Evolutionary conservation across 208 protist genomes (phyloP).

Genomic region (Trypanosoma scelopori): DNA sequence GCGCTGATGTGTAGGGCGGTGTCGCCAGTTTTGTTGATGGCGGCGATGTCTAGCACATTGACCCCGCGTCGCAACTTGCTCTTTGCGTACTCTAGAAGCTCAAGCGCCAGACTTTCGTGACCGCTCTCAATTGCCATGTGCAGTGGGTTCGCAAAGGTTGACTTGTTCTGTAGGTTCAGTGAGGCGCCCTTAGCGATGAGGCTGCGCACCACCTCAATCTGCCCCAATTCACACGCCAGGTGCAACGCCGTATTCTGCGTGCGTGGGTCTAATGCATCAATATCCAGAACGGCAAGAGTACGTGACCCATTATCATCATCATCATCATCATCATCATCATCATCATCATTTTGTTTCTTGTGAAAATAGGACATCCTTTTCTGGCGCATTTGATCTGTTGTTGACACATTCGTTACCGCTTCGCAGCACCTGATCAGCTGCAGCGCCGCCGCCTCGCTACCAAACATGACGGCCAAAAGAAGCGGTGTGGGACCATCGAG

Average conservation of each 20-base stretch:
- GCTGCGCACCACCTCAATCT: conserved; percentile 42
- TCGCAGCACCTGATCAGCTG: conserved; percentile 45
- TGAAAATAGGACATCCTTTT: neutral
- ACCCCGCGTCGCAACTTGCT: conserved; percentile 62
- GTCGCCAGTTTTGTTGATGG: conserved; percentile 66
- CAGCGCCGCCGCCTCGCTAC: conserved; percentile 56
- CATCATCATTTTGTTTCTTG: neutral
- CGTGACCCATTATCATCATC: neutral
- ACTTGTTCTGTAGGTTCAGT: conserved; percentile 53
- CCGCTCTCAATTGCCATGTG: conserved; percentile 61
- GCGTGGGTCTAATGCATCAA: conserved; percentile 67
- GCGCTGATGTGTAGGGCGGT: conserved; percentile 70
- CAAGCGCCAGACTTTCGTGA: conserved; percentile 56
- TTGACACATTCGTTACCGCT: neutral
- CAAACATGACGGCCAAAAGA: conserved; percentile 68
- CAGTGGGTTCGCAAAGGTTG: conserved; percentile 61
- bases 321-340: neutral
- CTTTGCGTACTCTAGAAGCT: conserved; percentile 74
- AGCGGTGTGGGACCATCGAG: conserved; percentile 70
- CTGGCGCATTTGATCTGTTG: neutral
- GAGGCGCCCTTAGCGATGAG: conserved; percentile 64
- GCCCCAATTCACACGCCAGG: conserved; percentile 74
- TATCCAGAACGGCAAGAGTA: conserved; percentile 33
- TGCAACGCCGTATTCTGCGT: conserved; percentile 73
- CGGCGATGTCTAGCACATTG: conserved; percentile 60